Percentiles rank a stretch among this genome's conserved stretches.
Evolutionary conservation across 768 basidiomycete genomes (phyloP).

Genomic region (Termitomyces sp.): DNA sequence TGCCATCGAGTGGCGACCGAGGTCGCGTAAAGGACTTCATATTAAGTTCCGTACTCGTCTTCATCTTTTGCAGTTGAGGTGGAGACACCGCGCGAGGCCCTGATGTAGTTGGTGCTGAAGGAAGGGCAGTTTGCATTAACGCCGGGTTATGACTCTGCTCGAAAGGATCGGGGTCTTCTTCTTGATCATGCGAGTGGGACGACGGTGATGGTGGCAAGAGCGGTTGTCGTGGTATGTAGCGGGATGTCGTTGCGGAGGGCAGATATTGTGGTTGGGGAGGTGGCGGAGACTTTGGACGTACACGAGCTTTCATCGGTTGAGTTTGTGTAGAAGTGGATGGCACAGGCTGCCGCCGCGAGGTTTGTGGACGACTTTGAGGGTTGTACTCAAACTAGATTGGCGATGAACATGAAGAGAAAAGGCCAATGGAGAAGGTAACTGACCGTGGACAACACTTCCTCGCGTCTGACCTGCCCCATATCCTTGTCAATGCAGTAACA

Average conservation of each 20-base stretch:
- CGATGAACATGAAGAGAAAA: neutral
- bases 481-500: conserved; percentile 49
- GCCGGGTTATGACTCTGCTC: conserved; percentile 26
- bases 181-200: conserved; percentile 17
- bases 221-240: conserved; percentile 23
- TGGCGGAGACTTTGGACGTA: conserved; percentile 2
- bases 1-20: conserved; percentile 10
- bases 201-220: conserved; percentile 18
- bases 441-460: conserved; percentile 38
- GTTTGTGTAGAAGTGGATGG: conserved; percentile 1
- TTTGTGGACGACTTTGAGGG: conserved; percentile 11
- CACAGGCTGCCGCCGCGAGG: conserved; percentile 5
- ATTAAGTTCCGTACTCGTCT: conserved; percentile 35
- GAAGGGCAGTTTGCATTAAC: conserved; percentile 3
- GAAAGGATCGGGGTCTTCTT: conserved; percentile 39
- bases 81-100: conserved; percentile 8
- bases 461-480: conserved; percentile 31
- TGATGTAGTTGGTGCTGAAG: conserved; percentile 11
- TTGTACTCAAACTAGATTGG: conserved; percentile 29
- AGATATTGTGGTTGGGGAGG: conserved; percentile 16
- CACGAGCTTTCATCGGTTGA: conserved; percentile 8
- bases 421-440: conserved; percentile 11
- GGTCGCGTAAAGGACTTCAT: conserved; percentile 33
- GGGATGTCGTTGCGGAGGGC: conserved; percentile 18
- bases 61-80: conserved; percentile 17